These are phyloP conservation scores for Microcos paniculata DNA, from an alignment of 345 rosid species.

Conservation along the genomic window DNA sequence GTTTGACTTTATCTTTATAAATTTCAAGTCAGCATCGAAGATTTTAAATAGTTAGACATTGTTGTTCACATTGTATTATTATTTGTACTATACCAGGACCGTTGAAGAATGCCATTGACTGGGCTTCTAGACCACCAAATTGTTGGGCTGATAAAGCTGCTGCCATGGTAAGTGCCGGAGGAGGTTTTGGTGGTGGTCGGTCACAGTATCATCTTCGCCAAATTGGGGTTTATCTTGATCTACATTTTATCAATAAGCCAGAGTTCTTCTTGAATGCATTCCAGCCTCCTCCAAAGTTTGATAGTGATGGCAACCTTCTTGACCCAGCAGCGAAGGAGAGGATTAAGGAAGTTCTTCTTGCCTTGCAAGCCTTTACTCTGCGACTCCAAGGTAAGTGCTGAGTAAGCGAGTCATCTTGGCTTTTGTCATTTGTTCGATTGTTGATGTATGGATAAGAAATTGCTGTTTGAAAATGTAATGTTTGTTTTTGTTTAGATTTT, in stretches of 20 bases:
- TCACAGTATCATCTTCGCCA: constrained; percentile 82
- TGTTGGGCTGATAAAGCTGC: constrained; percentile 86
- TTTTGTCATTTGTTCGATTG: background rate
- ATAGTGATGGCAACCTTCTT: constrained; percentile 60
- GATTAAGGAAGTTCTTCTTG: constrained; percentile 50
- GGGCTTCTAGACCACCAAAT: constrained; percentile 82
- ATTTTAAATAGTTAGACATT: background rate
- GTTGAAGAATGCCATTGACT: constrained; percentile 81
- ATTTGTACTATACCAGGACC: constrained; percentile 40
- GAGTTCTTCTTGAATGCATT: constrained; percentile 72
- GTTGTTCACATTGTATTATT: background rate
- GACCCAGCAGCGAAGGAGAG: constrained; percentile 50
- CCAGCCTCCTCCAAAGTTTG: constrained; percentile 78
- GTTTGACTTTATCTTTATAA: background rate
- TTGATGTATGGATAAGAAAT: background rate
- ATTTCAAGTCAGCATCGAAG: background rate
- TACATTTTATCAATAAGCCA: constrained; percentile 89
- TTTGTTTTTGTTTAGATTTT: background rate
- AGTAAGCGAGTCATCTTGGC: background rate
- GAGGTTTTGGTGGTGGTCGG: constrained; percentile 61
- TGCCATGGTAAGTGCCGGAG: constrained; percentile 68
- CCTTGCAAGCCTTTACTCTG: constrained; percentile 59
- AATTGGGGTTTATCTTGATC: constrained; percentile 72
- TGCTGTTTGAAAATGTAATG: background rate
- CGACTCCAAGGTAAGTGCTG: constrained; percentile 45